Conservation (phyloP, 345 rosid species). For the Hevea brasiliensis region DNA sequence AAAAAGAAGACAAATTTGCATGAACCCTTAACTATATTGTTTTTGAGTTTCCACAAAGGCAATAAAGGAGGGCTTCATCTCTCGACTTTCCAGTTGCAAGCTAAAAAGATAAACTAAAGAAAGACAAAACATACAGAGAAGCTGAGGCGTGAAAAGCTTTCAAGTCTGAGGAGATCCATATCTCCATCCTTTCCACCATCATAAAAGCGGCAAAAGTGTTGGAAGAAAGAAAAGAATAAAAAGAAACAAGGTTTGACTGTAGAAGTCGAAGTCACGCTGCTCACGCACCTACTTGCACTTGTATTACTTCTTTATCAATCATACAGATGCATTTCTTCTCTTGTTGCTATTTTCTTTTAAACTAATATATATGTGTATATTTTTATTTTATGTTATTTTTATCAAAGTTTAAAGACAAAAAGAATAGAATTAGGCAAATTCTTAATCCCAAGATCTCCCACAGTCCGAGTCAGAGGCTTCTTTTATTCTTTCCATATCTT, state of each 20-base stretch:
- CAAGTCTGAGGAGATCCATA: background rate
- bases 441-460: slow-evolving; percentile 59
- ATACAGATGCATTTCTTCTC: background rate
- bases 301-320: slow-evolving; percentile 2
- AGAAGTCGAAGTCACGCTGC: slow-evolving; percentile 36
- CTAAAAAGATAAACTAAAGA: background rate
- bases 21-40: slow-evolving; percentile 17
- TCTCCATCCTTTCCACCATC: background rate
- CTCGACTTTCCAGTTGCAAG: background rate
- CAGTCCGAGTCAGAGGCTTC: slow-evolving; percentile 48
- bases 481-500: slow-evolving; percentile 20
- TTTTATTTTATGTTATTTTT: slow-evolving; percentile 1
- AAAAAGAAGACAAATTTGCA: slow-evolving; percentile 38
- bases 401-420: slow-evolving; percentile 54
- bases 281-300: slow-evolving; percentile 17
- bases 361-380: too few species aligned
- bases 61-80: background rate
- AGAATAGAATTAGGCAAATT: slow-evolving; percentile 50
- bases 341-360: too few species aligned
- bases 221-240: background rate
- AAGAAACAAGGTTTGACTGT: slow-evolving; percentile 46
- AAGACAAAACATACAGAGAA: background rate
- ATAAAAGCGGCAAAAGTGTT: background rate
- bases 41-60: background rate
- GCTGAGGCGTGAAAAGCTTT: background rate